Evolutionary conservation across 2,329 filamentous ascomycete genomes (phyloP), one percentile per base, ranked within the genome.

Genomic region (Ampelomyces quisqualis): DNA sequence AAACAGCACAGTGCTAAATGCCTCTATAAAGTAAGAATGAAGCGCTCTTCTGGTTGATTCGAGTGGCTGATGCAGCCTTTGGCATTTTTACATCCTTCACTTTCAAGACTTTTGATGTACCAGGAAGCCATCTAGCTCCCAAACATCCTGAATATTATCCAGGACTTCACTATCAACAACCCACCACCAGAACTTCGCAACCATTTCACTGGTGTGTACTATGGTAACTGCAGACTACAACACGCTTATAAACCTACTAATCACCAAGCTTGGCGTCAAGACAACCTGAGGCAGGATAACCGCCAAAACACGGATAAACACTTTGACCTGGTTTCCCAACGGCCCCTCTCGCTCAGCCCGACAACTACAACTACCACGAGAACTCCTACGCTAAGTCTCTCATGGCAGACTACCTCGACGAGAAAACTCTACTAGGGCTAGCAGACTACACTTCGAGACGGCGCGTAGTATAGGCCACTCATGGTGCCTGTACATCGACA

Each of bases 11-110:
- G 45, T 71, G 8, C 53, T 70, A 17, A 66, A 53, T 5, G 69
- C 63, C 8, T 70, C 63, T 7, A 22, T 47, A 11, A 55, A n/a
- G 49, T 1, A 34, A 65, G 10, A 62, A 72, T 23, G 34, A 62
- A 0, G 68, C 71, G 21, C 64, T 73, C 22, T 71, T 70, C 55
- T 72, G 68, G 66, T 68, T 61, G 2, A 53, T 71, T 1, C 57
- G 60, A 1, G 70, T 69, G 1, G 70, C 67, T 1, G 69, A 68
- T 1, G 59, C 58, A 19, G 69, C 69, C 37, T 70, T 70, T 27
- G 70, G 69, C 11, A 63, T 70, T 33, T 62, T 70, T 13, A 62
- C 58, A 4, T 64, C 57, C 13, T 69, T 64, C 48, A 59, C 54
- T 18, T 61, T 67, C 52, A 60, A 53, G 34, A 61, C 58, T 14